phyloP scores from a whole-genome alignment of 495 filamentous ascomycete genomes.

The Friedmanniomyces simplex region DNA sequence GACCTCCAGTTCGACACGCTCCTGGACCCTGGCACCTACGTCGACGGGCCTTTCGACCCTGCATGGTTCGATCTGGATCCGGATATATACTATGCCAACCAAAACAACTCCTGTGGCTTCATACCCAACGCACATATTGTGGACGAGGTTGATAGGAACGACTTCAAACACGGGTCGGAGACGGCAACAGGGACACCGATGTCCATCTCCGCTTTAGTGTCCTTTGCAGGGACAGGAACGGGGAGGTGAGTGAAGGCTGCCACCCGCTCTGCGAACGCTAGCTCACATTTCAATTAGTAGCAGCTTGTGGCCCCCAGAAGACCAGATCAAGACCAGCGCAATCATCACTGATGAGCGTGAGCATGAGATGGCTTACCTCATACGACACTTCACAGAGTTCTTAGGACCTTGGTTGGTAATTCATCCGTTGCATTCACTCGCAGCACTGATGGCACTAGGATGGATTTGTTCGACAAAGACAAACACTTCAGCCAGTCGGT shows the following conservation, averaged over 20 bases:
- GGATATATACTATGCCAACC: slow-evolving; percentile 1
- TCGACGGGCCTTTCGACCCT: slow-evolving; percentile 10
- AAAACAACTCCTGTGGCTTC: slow-evolving; percentile 18
- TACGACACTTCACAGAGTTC: slow-evolving; percentile 54
- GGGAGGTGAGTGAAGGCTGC: not conserved
- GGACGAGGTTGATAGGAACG: slow-evolving; percentile 13
- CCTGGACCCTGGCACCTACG: not conserved
- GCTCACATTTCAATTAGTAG: not conserved
- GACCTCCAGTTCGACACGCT: not conserved
- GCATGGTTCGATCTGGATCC: slow-evolving; percentile 17
- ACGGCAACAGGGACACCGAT: not conserved
- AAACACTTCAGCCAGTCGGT: slow-evolving; percentile 48
- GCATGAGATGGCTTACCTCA: slow-evolving; percentile 48
- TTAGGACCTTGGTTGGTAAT: slow-evolving; percentile 41
- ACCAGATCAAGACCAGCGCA: slow-evolving; percentile 12
- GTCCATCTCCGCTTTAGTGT: not conserved
- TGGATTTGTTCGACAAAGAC: slow-evolving; percentile 51
- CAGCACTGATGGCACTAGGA: slow-evolving; percentile 27
- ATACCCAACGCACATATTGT: slow-evolving; percentile 14
- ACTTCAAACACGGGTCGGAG: slow-evolving; percentile 2
- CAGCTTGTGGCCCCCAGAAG: slow-evolving; percentile 10
- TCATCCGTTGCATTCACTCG: not conserved
- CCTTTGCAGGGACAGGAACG: not conserved
- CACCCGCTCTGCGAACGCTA: not conserved
- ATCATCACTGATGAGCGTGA: slow-evolving; percentile 28